Evolutionary conservation across 768 basidiomycete genomes (phyloP).

Genomic region (Russula compacta): DNA sequence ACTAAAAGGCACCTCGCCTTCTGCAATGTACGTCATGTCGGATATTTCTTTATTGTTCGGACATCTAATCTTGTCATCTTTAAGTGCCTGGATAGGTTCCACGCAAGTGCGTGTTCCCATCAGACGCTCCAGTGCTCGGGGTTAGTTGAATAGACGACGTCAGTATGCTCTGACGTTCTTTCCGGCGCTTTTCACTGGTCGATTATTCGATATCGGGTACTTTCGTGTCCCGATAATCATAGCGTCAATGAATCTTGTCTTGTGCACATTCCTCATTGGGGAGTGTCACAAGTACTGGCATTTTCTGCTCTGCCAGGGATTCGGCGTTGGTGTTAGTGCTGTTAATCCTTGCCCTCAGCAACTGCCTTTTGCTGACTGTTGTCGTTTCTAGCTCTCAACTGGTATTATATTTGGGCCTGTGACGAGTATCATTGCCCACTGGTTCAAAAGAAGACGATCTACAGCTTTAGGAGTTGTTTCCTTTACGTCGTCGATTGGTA

Average conservation of each 20-base stretch:
- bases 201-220: slow-evolving; percentile 67
- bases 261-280: slow-evolving; percentile 54
- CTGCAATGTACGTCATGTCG: slow-evolving; percentile 43
- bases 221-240: slow-evolving; percentile 42
- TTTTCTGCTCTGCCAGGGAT: slow-evolving; percentile 65
- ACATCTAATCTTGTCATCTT: not conserved
- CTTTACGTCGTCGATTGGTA: slow-evolving; percentile 59
- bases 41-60: not conserved
- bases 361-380: not conserved
- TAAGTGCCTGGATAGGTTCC: slow-evolving; percentile 75
- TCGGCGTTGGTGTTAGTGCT: slow-evolving; percentile 50
- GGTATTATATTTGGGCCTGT: slow-evolving; percentile 59
- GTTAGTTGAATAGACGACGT: not conserved
- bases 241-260: slow-evolving; percentile 43
- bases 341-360: not conserved
- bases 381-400: slow-evolving; percentile 21
- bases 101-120: slow-evolving; percentile 39
- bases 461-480: slow-evolving; percentile 55
- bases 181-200: slow-evolving; percentile 53
- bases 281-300: slow-evolving; percentile 74
- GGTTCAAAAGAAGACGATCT: slow-evolving; percentile 55
- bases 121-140: not conserved
- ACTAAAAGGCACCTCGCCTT: slow-evolving; percentile 42
- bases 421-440: slow-evolving; percentile 54
- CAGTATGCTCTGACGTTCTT: slow-evolving; percentile 58